Base-by-base conservation (phyloP, 108 stramenopile species). In the Nitzschia putrida region DNA sequence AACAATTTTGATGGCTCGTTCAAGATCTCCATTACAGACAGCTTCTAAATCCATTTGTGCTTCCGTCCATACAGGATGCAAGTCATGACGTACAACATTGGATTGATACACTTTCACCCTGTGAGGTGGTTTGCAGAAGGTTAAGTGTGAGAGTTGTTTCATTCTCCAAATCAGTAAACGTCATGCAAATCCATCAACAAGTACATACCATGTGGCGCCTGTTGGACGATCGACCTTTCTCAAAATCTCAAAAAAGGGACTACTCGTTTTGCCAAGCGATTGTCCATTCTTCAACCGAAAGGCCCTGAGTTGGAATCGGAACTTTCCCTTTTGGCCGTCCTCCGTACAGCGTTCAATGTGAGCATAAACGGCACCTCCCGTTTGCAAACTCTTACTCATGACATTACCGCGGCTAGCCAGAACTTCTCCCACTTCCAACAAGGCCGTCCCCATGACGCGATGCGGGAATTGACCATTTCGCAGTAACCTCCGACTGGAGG, bases 401-500 rank as follows among this genome's bases (percentile, higher is more conserved):
- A 82, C 72, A 61, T 86, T 87, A 10, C 90, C 90, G 22, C 84
- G 80, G 34, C 70, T 64, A 22, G 78, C 90, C 44, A 92, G 57
- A 44, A 92, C 74, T 52, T 88, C 84, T 10, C 90, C 90, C 37
- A 92, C 80, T 73, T 92, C 90, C 71, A 92, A 89, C 22, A 88
- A 61, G 13, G 88, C 87, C 38, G 88, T 85, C 38, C 88, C 86
- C 87, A 88, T 92, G 55, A 79, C 74, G 38, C 72, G 73, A 57
- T 81, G 84, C 10, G 77, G 79, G 53, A 80, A 74, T 55, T 69
- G 66, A 14, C 79, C 79, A 38, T 73, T 64, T 34, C 74, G 69
- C 43, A 79, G 53, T 18, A 76, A 50, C 0, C 44, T 55, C 25
- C 74, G 59, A 61, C 47, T 59, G 18, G 71, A 60, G 13, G 76